phyloP scores from a whole-genome alignment of 176 grass and related monocot species.

The Panicum miliaceum region DNA sequence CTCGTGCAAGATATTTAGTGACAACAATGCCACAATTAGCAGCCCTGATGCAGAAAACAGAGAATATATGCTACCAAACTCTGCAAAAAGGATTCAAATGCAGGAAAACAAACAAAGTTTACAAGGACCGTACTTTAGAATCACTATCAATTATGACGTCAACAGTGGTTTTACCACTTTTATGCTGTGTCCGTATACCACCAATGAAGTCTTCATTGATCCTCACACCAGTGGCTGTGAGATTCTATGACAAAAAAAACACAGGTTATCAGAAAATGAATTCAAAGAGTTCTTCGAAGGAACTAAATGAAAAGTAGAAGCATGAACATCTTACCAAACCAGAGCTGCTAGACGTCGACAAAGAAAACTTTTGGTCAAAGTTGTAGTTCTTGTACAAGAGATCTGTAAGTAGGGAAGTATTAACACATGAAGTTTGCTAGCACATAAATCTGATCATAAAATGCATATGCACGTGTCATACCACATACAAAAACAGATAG shows the following conservation, averaged over 20 bases:
- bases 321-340: constrained; percentile 54
- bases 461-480: not conserved
- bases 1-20: not conserved
- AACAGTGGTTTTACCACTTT: constrained; percentile 67
- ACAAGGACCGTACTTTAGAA: constrained; percentile 58
- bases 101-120: not conserved
- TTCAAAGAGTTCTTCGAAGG: not conserved
- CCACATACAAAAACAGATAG: not conserved
- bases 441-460: not conserved
- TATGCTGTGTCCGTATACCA: constrained; percentile 72
- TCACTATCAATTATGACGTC: constrained; percentile 81
- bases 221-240: constrained; percentile 75
- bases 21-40: constrained; percentile 15
- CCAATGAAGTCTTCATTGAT: constrained; percentile 79
- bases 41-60: not conserved
- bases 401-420: constrained; percentile 48
- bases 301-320: not conserved
- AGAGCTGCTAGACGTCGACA: constrained; percentile 51
- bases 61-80: not conserved
- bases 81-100: not conserved
- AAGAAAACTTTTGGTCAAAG: constrained; percentile 83
- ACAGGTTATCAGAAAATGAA: constrained; percentile 8
- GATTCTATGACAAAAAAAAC: constrained; percentile 47
- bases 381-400: constrained; percentile 88
- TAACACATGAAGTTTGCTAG: not conserved